Evolutionary conservation across 2,329 filamentous ascomycete genomes (phyloP), one percentile per base, ranked within the genome.

Genomic region (Xylariaceae sp.): DNA sequence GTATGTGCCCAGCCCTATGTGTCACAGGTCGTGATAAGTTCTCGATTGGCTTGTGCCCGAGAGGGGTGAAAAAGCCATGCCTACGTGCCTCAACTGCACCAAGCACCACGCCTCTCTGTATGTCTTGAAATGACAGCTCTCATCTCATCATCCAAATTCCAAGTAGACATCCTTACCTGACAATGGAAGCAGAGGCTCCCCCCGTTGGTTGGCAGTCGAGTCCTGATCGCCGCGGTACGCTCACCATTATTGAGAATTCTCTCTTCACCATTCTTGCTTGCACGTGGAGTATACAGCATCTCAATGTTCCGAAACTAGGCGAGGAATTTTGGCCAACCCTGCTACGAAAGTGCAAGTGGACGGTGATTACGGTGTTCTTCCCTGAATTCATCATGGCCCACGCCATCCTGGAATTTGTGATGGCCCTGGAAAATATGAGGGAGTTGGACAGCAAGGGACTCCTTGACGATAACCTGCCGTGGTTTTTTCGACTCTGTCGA

Each of bases 281-380:
- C 22, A 53, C 51, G 19, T 53, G 51, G 51, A 53, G 40, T 15
- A 45, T 53, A 53, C 51, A 46, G 32, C 51, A 53, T 49, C 51
- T 22, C 26, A 53, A 53, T 21, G 26, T 53, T 15, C 51, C 46
- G 4, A 18, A 12, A 30, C 46, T 49, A 3, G 18, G 41, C 13
- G 51, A 53, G 19, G 1, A 30, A 1, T 18, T 8, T 15, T 19
- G 32, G 22, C 21, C 2, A 34, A 26, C 18, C 9, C 7, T 45
- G 0, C 22, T 45, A 41, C 45, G 40, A 22, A 37, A 53, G 34
- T 53, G 32, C 39, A 53, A 53, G 15, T 49, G 51, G 51, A 30
- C 51, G 10, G 15, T 49, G 10, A 40, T 53, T 19, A 41, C 51
- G n/a, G 5, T 49, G 12, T 48, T 53, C 5, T 53, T 53, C 46